Evolutionary conservation across 2,329 filamentous ascomycete species (phyloP).

Genomic region (Salinomyces thailandicus): DNA sequence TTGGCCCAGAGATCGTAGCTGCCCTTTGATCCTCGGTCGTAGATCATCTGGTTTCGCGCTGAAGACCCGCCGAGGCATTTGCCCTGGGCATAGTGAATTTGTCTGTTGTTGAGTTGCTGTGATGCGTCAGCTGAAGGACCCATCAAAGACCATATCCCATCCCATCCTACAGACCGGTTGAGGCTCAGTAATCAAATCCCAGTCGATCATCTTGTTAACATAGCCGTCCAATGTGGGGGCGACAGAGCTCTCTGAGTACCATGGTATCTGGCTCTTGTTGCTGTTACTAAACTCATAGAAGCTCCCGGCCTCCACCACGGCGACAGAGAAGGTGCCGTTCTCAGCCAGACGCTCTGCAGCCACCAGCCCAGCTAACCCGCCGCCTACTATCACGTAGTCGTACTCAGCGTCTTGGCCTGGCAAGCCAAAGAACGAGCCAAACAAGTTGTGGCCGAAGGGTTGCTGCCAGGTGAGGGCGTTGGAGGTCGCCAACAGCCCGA

Average conservation of each 20-base stretch:
- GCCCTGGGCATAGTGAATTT: constrained; percentile 14
- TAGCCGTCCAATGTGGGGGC: constrained; percentile 4
- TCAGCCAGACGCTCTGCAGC: constrained; percentile 13
- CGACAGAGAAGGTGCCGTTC: constrained; percentile 9
- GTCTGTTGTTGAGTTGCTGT: constrained; percentile 10
- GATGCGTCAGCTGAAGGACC: too few relatives aligned
- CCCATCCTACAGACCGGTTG: constrained; percentile 12
- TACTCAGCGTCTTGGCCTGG: not conserved
- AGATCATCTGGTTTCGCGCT: constrained; percentile 17
- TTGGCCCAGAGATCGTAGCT: constrained; percentile 20
- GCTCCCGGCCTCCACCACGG: constrained; percentile 15
- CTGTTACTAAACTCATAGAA: constrained; percentile 12
- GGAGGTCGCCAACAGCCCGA: too few relatives aligned
- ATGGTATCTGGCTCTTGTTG: constrained; percentile 6
- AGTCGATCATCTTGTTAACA: constrained; percentile 18
- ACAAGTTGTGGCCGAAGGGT: not conserved
- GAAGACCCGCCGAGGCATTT: constrained; percentile 17
- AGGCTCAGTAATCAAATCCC: constrained; percentile 20
- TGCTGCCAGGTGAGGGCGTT: constrained; percentile 1
- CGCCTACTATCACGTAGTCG: constrained; percentile 6
- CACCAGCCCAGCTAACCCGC: constrained; percentile 8
- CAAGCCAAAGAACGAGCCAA: constrained; percentile 1
- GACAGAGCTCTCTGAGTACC: not conserved
- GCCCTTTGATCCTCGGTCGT: constrained; percentile 18
- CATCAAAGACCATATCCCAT: too few relatives aligned